Conservation (phyloP, 2,329 filamentous ascomycete species). For the Coleophoma eucalyptorum region DNA sequence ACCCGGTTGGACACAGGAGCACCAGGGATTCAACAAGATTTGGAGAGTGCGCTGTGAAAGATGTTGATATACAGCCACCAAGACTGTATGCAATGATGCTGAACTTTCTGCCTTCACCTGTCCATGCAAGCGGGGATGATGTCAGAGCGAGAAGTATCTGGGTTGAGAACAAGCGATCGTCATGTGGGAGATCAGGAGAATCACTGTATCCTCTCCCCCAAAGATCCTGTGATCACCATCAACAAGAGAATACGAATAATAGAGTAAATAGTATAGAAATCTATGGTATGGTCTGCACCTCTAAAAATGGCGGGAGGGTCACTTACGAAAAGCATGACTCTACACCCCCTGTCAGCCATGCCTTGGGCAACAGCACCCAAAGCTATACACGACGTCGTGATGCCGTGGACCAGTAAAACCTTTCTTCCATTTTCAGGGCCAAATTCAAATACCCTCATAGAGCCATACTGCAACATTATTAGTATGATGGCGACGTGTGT, state of each 20-base stretch:
- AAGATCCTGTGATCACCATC: conserved; percentile 45
- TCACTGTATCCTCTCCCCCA: conserved; percentile 78
- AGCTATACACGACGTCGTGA: conserved; percentile 70
- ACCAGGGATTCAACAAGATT: conserved; percentile 64
- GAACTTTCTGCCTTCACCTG: conserved; percentile 47
- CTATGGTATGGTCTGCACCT: background rate
- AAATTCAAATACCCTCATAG: conserved; percentile 72
- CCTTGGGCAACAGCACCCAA: conserved; percentile 61
- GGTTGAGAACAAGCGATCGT: conserved; percentile 57
- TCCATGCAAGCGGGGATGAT: conserved; percentile 56
- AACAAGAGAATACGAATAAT: background rate
- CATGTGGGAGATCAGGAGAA: conserved; percentile 50
- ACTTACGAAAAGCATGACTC: conserved; percentile 73
- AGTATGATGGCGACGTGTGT: no score
- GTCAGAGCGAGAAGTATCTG: conserved; percentile 60
- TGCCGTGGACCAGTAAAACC: conserved; percentile 72
- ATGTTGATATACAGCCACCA: conserved; percentile 66
- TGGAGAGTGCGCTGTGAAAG: conserved; percentile 67
- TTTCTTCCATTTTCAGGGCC: conserved; percentile 67
- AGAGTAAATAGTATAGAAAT: background rate
- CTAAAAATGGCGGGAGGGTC: conserved; percentile 4
- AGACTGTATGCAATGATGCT: conserved; percentile 74
- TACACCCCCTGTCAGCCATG: conserved; percentile 60
- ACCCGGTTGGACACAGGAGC: conserved; percentile 72
- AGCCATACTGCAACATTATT: conserved; percentile 47